phyloP scores from a whole-genome alignment of 768 basidiomycete species.

The Russula ochroleuca region DNA sequence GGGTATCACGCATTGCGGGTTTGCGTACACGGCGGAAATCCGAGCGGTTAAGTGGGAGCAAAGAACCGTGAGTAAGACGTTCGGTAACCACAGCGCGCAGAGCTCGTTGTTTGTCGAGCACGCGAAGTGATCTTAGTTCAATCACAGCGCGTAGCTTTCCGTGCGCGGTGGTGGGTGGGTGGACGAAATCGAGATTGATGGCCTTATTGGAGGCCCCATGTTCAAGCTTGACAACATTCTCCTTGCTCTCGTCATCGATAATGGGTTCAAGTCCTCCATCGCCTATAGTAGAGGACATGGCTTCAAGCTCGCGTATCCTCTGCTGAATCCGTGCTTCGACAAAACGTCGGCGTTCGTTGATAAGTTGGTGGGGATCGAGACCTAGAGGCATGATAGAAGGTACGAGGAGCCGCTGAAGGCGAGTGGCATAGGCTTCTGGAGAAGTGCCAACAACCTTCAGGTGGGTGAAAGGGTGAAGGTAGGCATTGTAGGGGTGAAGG shows the following conservation, averaged over 20 bases:
- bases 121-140: conserved; percentile 84
- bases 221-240: conserved; percentile 36
- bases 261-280: conserved; percentile 62
- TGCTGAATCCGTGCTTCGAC: conserved; percentile 87
- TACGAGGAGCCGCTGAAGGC: conserved; percentile 74
- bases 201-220: conserved; percentile 21
- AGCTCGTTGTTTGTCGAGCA: conserved; percentile 88
- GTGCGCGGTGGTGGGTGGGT: conserved; percentile 61
- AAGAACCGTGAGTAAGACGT: conserved; percentile 79
- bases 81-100: conserved; percentile 83
- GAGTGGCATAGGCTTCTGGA: conserved; percentile 61
- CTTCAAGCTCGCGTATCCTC: conserved; percentile 82
- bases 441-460: conserved; percentile 59
- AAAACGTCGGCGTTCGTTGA: conserved; percentile 88
- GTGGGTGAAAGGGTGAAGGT: conserved; percentile 76
- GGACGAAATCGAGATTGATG: conserved; percentile 36
- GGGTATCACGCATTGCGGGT: conserved; percentile 82
- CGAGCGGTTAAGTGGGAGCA: conserved; percentile 84
- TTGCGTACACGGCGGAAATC: conserved; percentile 88
- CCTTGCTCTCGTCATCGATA: conserved; percentile 37
- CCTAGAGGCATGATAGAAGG: conserved; percentile 89
- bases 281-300: conserved; percentile 73
- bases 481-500: conserved; percentile 92
- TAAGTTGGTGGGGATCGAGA: conserved; percentile 85
- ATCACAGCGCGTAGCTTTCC: conserved; percentile 88